A percentile compares a stretch with the other conserved stretches of the same genome.
phyloP scores from a whole-genome alignment of 2,329 filamentous ascomycete genomes.

The Zalaria obscura region DNA sequence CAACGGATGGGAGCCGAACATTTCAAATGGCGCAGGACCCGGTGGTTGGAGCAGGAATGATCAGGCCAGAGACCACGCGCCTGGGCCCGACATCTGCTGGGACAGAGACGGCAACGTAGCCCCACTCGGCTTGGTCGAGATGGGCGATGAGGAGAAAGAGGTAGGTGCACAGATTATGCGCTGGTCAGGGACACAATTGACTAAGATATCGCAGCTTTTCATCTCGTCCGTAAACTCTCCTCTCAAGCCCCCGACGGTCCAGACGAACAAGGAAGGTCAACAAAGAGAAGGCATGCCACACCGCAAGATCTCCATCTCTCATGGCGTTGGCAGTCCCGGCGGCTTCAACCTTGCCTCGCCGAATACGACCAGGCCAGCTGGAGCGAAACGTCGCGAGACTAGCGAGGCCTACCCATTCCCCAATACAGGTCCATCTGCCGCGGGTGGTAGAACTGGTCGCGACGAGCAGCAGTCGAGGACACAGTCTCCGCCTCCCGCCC shows the following conservation, averaged over 20 bases:
- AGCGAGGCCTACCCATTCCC: conserved; percentile 50
- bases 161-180: conserved; percentile 21
- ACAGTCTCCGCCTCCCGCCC: conserved; percentile 44
- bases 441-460: conserved; percentile 31
- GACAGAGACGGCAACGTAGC: conserved; percentile 54
- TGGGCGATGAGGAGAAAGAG: conserved; percentile 55
- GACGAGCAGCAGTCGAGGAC: conserved; percentile 43
- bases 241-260: conserved; percentile 68
- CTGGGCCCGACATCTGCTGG: conserved; percentile 90
- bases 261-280: conserved; percentile 45
- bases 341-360: conserved; percentile 62
- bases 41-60: conserved; percentile 68
- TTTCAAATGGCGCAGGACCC: conserved; percentile 45
- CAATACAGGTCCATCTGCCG: conserved; percentile 39
- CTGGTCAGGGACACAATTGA: conserved; percentile 1
- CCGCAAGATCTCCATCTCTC: conserved; percentile 71
- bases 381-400: conserved; percentile 71
- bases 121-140: conserved; percentile 58
- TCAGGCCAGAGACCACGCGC: conserved; percentile 50
- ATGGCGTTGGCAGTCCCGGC: conserved; percentile 43
- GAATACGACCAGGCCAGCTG: conserved; percentile 51
- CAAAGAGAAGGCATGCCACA: conserved; percentile 45
- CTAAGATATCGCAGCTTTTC: conserved; percentile 48
- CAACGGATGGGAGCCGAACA: conserved; percentile 65
- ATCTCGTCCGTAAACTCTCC: conserved; percentile 82